Conservation (phyloP, 1,284 basidiomycete species). For the Sporisorium scitamineum region DNA sequence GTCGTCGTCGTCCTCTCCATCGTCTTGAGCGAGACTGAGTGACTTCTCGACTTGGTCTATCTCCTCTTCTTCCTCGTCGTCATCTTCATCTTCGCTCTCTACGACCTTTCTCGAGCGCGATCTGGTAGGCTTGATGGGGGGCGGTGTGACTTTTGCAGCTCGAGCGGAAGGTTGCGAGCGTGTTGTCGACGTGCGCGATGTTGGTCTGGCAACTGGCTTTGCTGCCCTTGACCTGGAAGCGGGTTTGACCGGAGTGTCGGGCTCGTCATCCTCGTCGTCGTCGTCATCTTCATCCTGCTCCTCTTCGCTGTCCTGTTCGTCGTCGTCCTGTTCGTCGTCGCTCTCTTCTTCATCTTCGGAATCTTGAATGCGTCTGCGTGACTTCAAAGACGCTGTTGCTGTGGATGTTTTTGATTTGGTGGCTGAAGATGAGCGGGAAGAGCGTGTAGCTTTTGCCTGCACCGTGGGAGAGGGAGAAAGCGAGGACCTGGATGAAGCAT, state of each 20-base stretch:
- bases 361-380: conserved; percentile 42
- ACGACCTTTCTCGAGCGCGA: conserved; percentile 29
- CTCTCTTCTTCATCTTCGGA: conserved; percentile 31
- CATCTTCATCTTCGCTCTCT: conserved; percentile 38
- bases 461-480: conserved; percentile 22
- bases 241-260: conserved; percentile 36
- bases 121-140: conserved; percentile 25
- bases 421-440: conserved; percentile 22
- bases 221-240: conserved; percentile 23
- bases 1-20: conserved; percentile 11
- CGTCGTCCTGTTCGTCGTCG: conserved; percentile 16
- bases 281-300: conserved; percentile 22
- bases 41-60: conserved; percentile 36
- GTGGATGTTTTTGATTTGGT: conserved; percentile 16
- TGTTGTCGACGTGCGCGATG: conserved; percentile 21
- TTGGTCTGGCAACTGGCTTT: conserved; percentile 15
- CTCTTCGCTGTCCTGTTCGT: conserved; percentile 22
- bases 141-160: conserved; percentile 13
- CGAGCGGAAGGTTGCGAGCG: conserved; percentile 15
- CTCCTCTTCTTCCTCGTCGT: conserved; percentile 16
- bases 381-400: conserved; percentile 20
- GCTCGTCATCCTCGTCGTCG: conserved; percentile 24
- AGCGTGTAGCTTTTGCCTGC: conserved; percentile 13
- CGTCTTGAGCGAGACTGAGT: conserved; percentile 26
- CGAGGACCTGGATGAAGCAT: conserved; percentile 18